Evolutionary conservation across 2,329 filamentous ascomycete species (phyloP).

Genomic region (Phialocephala sp.): DNA sequence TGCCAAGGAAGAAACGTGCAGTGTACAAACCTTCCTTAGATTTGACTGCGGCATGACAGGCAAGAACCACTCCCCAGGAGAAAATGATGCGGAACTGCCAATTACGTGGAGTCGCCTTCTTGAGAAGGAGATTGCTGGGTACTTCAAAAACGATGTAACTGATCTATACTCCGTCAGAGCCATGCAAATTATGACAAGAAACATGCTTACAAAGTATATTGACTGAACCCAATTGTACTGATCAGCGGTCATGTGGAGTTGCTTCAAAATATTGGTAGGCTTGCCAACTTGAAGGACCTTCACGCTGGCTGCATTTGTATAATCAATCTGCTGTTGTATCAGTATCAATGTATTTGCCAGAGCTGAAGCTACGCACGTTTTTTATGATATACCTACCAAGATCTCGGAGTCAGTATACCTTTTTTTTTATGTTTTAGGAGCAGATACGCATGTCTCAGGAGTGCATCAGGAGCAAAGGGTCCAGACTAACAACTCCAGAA

Average conservation of each 20-base stretch:
- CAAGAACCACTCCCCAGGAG: slow-evolving; percentile 47
- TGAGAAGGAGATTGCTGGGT: slow-evolving; percentile 48
- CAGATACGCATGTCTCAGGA: too few species aligned
- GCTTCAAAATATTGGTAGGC: slow-evolving; percentile 45
- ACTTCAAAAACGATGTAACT: slow-evolving; percentile 49
- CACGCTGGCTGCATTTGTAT: slow-evolving; percentile 48
- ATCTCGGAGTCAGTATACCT: too few species aligned
- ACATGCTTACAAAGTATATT: slow-evolving; percentile 46
- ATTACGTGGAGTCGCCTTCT: slow-evolving; percentile 44
- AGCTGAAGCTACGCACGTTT: slow-evolving; percentile 37
- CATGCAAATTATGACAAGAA: neutral
- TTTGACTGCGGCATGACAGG: slow-evolving; percentile 48
- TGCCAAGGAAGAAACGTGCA: slow-evolving; percentile 49
- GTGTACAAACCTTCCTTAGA: slow-evolving; percentile 47
- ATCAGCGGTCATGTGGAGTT: slow-evolving; percentile 48
- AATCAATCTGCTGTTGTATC: slow-evolving; percentile 43
- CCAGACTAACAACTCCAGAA: too few species aligned
- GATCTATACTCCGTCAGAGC: slow-evolving; percentile 38
- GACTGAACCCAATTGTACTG: slow-evolving; percentile 50
- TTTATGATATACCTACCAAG: slow-evolving; percentile 53
- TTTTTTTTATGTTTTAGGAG: too few species aligned
- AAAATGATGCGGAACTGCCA: slow-evolving; percentile 48
- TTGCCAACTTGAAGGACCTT: slow-evolving; percentile 51
- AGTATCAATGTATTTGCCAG: neutral
- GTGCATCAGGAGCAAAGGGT: too few species aligned